These are phyloP conservation scores for Boletus semigastroideus DNA, from an alignment of 1,284 basidiomycete species.

Conservation along the genomic window DNA sequence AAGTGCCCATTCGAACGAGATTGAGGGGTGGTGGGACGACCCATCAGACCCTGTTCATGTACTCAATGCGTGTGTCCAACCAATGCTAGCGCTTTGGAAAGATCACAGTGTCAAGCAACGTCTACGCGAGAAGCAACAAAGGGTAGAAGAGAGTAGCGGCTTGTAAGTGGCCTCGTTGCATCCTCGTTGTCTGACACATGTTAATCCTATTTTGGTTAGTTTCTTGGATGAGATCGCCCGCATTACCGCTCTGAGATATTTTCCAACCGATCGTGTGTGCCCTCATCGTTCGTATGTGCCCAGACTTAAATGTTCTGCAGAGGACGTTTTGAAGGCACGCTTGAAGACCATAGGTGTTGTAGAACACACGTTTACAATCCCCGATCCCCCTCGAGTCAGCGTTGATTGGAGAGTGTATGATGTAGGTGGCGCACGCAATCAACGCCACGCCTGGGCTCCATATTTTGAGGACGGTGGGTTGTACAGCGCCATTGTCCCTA, in stretches of 20 bases:
- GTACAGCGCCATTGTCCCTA: neutral
- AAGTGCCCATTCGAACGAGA: slow-evolving; percentile 63
- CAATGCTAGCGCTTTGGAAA: slow-evolving; percentile 71
- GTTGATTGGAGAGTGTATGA: slow-evolving; percentile 79
- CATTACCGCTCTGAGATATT: slow-evolving; percentile 76
- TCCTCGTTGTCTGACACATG: slow-evolving; percentile 10
- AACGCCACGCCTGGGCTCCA: slow-evolving; percentile 79
- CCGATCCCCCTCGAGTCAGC: slow-evolving; percentile 53
- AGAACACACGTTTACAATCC: slow-evolving; percentile 71
- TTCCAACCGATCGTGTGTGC: slow-evolving; percentile 72
- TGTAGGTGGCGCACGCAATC: slow-evolving; percentile 73
- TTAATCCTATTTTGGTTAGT: slow-evolving; percentile 38
- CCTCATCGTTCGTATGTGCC: neutral
- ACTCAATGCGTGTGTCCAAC: slow-evolving; percentile 57
- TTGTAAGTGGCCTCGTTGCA: slow-evolving; percentile 53
- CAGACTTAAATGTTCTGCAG: slow-evolving; percentile 36
- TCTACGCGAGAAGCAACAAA: slow-evolving; percentile 59
- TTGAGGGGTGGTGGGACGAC: slow-evolving; percentile 82
- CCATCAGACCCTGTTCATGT: slow-evolving; percentile 74
- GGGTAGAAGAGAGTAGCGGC: slow-evolving; percentile 77
- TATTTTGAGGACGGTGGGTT: slow-evolving; percentile 76
- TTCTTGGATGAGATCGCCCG: slow-evolving; percentile 77
- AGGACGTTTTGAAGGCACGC: slow-evolving; percentile 70
- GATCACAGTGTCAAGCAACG: slow-evolving; percentile 60
- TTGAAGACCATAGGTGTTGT: slow-evolving; percentile 76